A percentile compares a stretch with the other conserved stretches of the same genome.
These are phyloP conservation scores for Trichoderma koningiopsis DNA, from an alignment of 2,329 filamentous ascomycete genomes.

Conservation along the genomic window DNA sequence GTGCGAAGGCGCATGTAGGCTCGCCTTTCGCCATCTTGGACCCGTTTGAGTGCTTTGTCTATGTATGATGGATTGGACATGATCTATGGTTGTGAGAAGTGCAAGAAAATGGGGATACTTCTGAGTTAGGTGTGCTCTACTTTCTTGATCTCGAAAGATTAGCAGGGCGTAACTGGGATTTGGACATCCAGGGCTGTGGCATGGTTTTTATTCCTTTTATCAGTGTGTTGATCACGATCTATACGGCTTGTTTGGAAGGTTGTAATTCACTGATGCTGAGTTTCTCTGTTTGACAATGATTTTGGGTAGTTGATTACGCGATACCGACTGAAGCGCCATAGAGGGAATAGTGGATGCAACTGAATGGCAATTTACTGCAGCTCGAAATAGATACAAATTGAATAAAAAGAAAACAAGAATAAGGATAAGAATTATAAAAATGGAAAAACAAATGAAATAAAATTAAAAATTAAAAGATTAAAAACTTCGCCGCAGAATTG, in stretches of 20 bases:
- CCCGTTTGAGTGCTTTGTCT: not conserved
- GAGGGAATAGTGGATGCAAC: not conserved
- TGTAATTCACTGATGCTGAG: not conserved
- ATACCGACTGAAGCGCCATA: no score
- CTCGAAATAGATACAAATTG: not conserved
- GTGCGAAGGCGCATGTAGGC: not conserved
- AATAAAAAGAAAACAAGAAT: not conserved
- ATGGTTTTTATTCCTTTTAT: not conserved
- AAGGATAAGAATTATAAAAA: not conserved
- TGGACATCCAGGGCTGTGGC: not conserved
- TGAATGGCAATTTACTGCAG: not conserved
- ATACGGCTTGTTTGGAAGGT: not conserved
- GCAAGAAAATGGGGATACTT: no score
- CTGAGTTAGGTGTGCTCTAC: not conserved
- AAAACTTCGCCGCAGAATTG: not conserved
- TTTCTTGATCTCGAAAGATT: not conserved
- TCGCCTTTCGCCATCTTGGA: not conserved
- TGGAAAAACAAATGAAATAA: not conserved
- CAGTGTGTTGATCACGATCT: not conserved
- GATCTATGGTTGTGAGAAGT: not conserved
- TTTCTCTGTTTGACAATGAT: not conserved
- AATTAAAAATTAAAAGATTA: not conserved
- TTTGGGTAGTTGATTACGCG: no score
- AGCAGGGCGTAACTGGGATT: not conserved
- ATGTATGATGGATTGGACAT: not conserved